Evolutionary conservation across 768 basidiomycete genomes (phyloP), one percentile per base, ranked within the genome.

Genomic region (Naganishia onofrii): DNA sequence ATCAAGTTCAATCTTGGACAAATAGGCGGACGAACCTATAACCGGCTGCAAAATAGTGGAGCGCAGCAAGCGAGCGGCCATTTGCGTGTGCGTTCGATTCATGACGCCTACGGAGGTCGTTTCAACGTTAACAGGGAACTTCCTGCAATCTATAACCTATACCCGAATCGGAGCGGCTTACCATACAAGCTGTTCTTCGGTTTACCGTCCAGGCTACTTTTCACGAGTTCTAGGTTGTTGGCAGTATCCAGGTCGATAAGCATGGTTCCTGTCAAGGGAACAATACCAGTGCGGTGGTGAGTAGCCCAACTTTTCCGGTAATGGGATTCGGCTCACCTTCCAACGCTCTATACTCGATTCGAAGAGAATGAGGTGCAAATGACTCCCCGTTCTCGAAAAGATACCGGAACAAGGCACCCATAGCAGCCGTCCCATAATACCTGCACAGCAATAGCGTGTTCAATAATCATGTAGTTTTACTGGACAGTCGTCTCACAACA

Each of bases 211-310:
- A 87, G 78, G 75, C 87, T 85, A 77, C 94, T 98, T 10, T 84
- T 86, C 19, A 95, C 89, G 1, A 99, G 84, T 77, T 99, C 96
- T 7, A 99, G 85, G 78, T 95, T 93, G 51, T 86, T 86, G 2
- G 88, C 91, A 0, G 90, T 93, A 71, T 93, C 93, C 0, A 88
- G 85, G 76, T 98, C 96, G 72, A 99, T 90, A 85, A 96, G 86
- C 90, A 97, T 91, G 0, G 92, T 94, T 0, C 94, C 94, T 77
- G 32, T 13, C 26, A 55, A 15, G 7, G 19, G 26, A 12, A 51
- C 31, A 21, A 23, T n/a, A 12, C n/a, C 1, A 42, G 17, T 28
- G 21, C 44, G 13, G 44, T 6, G 1, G 9, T 31, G n/a, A 21
- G 13, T 29, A 31, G 34, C 0, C 28, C n/a, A 38, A 54, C 31